A percentile compares a stretch with the other conserved stretches of the same genome.
Conservation (phyloP, 768 basidiomycete genomes). For the Rhodotorula kratochvilovae region DNA sequence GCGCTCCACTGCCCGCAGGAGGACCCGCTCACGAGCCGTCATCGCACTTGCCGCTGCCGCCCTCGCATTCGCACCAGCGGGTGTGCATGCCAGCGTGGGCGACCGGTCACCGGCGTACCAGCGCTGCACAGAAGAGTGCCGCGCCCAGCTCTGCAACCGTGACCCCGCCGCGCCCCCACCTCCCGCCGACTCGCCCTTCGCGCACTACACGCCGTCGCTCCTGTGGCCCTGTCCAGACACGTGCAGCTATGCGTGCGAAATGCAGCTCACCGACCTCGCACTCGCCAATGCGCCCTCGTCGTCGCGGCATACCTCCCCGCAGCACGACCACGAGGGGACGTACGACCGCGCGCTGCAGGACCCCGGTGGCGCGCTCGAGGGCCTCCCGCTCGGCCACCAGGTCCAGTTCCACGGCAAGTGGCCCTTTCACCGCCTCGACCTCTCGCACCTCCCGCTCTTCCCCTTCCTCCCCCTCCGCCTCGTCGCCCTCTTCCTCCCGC, state of each 20-base stretch:
- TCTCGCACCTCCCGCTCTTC: not conserved
- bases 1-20: not conserved
- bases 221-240: slow-evolving; percentile 83
- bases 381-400: slow-evolving; percentile 45
- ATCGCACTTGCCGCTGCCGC: not conserved
- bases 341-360: not conserved
- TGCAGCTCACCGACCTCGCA: slow-evolving; percentile 34
- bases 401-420: slow-evolving; percentile 94
- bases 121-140: slow-evolving; percentile 56
- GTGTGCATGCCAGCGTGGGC: slow-evolving; percentile 57
- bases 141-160: slow-evolving; percentile 49
- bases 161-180: not conserved
- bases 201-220: slow-evolving; percentile 47
- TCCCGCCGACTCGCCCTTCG: slow-evolving; percentile 42
- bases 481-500: slow-evolving; percentile 44
- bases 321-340: no score
- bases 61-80: not conserved
- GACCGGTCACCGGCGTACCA: slow-evolving; percentile 59
- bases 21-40: not conserved
- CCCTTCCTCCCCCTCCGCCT: slow-evolving; percentile 10
- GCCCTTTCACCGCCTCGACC: slow-evolving; percentile 78
- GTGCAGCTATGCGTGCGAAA: slow-evolving; percentile 83
- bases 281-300: slow-evolving; percentile 8
- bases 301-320: no score
- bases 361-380: slow-evolving; percentile 21